phyloP scores from a whole-genome alignment of 805 yeast species.

The Ogataea pilisensis region DNA sequence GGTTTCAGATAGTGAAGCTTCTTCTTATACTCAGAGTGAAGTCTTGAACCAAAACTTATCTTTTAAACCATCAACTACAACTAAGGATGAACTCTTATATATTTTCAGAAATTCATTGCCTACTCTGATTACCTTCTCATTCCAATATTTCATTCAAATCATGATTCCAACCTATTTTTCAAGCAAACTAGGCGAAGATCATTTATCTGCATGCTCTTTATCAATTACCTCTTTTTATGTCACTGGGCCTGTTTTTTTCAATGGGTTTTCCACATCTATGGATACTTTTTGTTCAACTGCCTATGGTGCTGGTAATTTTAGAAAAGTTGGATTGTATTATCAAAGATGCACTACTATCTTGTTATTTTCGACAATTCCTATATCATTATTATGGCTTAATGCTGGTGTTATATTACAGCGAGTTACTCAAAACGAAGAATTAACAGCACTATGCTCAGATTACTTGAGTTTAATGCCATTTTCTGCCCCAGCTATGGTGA shows the following conservation, averaged over 20 bases:
- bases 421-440: conserved; percentile 38
- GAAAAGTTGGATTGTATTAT: conserved; percentile 61
- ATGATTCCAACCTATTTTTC: conserved; percentile 70
- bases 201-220: conserved; percentile 67
- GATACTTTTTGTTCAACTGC: conserved; percentile 79
- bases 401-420: conserved; percentile 40
- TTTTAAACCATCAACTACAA: conserved; percentile 10
- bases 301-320: conserved; percentile 59
- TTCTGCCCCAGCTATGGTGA: conserved; percentile 65
- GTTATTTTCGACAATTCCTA: conserved; percentile 48
- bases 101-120: conserved; percentile 46
- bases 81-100: conserved; percentile 16
- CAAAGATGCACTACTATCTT: conserved; percentile 58
- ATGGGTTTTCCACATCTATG: conserved; percentile 69
- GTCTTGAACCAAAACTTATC: not conserved
- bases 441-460: conserved; percentile 46
- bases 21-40: too few species aligned
- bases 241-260: conserved; percentile 66
- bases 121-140: conserved; percentile 57
- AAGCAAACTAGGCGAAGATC: conserved; percentile 61
- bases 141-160: conserved; percentile 67
- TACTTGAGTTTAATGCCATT: conserved; percentile 50
- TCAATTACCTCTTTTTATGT: conserved; percentile 74
- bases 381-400: conserved; percentile 54
- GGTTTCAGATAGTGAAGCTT: too few species aligned